A percentile compares a stretch with the other conserved stretches of the same genome.
These are phyloP conservation scores for Medakamo hakoo DNA, from an alignment of 139 green algal species.

Conservation along the genomic window DNA sequence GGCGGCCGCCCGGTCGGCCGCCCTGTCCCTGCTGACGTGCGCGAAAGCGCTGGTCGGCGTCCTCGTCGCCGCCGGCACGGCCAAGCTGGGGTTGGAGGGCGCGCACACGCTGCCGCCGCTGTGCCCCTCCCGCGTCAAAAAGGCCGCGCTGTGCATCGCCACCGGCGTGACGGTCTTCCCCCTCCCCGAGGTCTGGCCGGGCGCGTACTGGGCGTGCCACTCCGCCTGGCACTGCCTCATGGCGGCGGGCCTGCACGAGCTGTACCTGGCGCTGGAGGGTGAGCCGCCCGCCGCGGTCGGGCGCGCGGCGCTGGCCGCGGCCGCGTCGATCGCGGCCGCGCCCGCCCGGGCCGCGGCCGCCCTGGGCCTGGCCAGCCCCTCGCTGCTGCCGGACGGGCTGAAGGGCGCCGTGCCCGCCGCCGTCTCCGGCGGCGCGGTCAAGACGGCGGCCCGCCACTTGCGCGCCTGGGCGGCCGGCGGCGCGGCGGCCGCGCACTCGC, in stretches of 20 bases:
- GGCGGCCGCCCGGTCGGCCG: neutral
- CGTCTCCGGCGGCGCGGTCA: too few species aligned
- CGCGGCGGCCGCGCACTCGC: too few species aligned
- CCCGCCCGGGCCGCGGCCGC: too few species aligned
- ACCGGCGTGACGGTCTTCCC: neutral
- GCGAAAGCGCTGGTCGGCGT: neutral
- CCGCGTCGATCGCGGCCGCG: too few species aligned
- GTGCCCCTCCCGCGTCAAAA: neutral
- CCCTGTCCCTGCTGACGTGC: conserved; percentile 1
- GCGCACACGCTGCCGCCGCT: neutral
- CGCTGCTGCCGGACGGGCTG: too few species aligned
- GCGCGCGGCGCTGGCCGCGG: neutral
- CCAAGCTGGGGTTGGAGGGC: conserved; percentile 7
- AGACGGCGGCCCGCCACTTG: too few species aligned
- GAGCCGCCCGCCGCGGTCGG: neutral
- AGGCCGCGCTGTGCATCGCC: neutral
- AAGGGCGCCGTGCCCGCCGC: too few species aligned
- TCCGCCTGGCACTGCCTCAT: neutral
- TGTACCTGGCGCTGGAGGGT: neutral
- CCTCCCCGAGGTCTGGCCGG: neutral
- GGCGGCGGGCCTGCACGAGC: neutral
- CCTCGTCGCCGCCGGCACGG: neutral
- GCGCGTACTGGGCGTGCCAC: neutral
- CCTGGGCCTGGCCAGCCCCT: too few species aligned
- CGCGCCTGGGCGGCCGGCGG: too few species aligned